Evolutionary conservation across 192 early-diverging fungal genomes (phyloP).

Genomic region (Allomyces javanicus): DNA sequence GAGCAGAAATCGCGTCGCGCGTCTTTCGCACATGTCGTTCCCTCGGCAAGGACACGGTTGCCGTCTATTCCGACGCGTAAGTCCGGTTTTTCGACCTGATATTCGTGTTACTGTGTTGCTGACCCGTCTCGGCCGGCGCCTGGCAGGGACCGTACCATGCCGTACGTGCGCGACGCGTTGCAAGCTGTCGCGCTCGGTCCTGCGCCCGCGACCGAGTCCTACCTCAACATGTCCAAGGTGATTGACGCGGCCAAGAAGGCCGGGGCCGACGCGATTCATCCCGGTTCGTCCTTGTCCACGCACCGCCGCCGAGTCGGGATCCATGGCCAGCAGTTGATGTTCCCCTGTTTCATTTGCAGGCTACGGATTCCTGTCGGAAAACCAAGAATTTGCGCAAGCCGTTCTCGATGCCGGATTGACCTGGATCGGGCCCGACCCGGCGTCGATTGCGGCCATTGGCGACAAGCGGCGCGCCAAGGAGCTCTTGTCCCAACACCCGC

Average conservation of each 20-base stretch:
- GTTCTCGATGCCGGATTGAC: slow-evolving; percentile 25
- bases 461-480: slow-evolving; percentile 39
- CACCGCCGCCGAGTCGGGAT: no score
- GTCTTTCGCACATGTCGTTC: slow-evolving; percentile 45
- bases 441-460: slow-evolving; percentile 35
- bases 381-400: slow-evolving; percentile 29
- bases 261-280: slow-evolving; percentile 37
- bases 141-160: slow-evolving; percentile 24
- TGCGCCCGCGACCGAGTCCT: slow-evolving; percentile 28
- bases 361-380: slow-evolving; percentile 42
- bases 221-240: slow-evolving; percentile 29
- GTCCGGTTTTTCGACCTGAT: slow-evolving; percentile 2
- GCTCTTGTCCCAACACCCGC: slow-evolving; percentile 25
- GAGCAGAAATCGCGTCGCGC: slow-evolving; percentile 42
- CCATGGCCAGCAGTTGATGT: no score
- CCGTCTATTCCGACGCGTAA: slow-evolving; percentile 39
- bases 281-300: slow-evolving; percentile 8
- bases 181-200: slow-evolving; percentile 33
- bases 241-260: slow-evolving; percentile 21
- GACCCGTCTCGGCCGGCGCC: neutral
- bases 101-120: neutral
- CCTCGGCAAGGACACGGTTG: slow-evolving; percentile 41
- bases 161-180: slow-evolving; percentile 28
- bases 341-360: slow-evolving; percentile 5
- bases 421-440: slow-evolving; percentile 32